Evolutionary conservation across 345 rosid genomes (phyloP), one percentile per base, ranked within the genome.

Genomic region (Corchorus capsularis): DNA sequence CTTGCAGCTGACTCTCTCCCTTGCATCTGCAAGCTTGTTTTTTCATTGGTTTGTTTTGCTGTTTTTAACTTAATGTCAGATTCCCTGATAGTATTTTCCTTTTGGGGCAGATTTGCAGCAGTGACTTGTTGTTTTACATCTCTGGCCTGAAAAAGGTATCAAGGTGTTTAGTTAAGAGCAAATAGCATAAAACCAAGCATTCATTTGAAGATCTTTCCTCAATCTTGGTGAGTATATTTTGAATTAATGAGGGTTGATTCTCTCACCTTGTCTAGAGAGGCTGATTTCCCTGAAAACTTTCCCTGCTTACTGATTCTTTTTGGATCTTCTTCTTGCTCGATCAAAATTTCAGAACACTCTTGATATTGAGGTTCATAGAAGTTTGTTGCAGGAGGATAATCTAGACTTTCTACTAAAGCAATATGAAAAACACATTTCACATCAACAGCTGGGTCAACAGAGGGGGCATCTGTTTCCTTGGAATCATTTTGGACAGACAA

Each of bases 91-190:
- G 73, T 9, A 53, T 52, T 70, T 70, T 50, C 61, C 60, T 50
- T 52, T 4, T 19, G 47, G 43, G 61, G 61, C 13, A 53, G 73
- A 69, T 69, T 53, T 5, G 34, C 47, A 34, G 46, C 61, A 17
- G 32, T 16, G 32, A 19, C 32, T 50, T 52, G 45, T 49, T 68
- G 57, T 52, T 69, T 69, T 16, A 55, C 49, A 55, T 56, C 39
- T 56, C 22, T 20, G 41, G 63, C 75, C 75, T 71, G 75, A 37
- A 4, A 71, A 41, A 56, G 52, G 19, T 14, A 22, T 68, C 56
- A 47, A 68, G 56, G 41, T 68, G 14, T 41, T 47, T 67, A 13
- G 32, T 53, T 52, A 69, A 53, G 32, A 34, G 61, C 60, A 10
- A 34, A 16, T 52, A 20, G 34, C 46, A 52, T 69, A 69, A 69